These are phyloP conservation scores for Williopsis jadinii DNA, from an alignment of 1,139 yeast genomes.

Conservation along the genomic window DNA sequence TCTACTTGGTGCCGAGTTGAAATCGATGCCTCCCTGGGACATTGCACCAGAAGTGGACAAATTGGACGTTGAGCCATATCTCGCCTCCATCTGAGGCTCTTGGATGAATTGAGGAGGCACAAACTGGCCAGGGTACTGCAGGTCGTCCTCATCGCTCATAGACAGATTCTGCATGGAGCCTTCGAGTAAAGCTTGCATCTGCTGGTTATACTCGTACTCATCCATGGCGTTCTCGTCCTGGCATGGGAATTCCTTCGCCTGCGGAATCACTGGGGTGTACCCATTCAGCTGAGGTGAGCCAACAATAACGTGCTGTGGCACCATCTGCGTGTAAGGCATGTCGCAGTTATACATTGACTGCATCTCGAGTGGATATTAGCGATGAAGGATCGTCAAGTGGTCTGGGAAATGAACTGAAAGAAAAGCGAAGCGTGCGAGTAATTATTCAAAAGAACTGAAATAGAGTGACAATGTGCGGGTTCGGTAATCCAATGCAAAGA, in stretches of 20 bases:
- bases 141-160: conserved; percentile 1
- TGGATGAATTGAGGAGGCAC: too few relatives aligned
- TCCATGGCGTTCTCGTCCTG: background rate
- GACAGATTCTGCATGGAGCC: conserved; percentile 2
- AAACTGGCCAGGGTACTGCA: background rate
- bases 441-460: too few relatives aligned
- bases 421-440: too few relatives aligned
- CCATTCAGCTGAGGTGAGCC: conserved; percentile 17
- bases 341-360: conserved; percentile 10
- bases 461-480: too few relatives aligned
- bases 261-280: conserved; percentile 19
- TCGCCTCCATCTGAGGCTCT: too few relatives aligned
- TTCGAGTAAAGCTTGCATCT: conserved; percentile 1
- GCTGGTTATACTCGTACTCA: conserved; percentile 8
- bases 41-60: too few relatives aligned
- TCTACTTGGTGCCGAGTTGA: conserved; percentile 57
- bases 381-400: too few relatives aligned
- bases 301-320: conserved; percentile 19
- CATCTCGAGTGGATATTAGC: background rate
- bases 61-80: too few relatives aligned
- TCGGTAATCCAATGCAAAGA: too few relatives aligned
- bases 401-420: too few relatives aligned
- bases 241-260: conserved; percentile 9
- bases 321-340: conserved; percentile 16
- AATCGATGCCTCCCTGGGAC: conserved; percentile 16